Evolutionary conservation across 2,329 filamentous ascomycete genomes (phyloP), one percentile per base, ranked within the genome.

Genomic region (Venturiaceae sp.): DNA sequence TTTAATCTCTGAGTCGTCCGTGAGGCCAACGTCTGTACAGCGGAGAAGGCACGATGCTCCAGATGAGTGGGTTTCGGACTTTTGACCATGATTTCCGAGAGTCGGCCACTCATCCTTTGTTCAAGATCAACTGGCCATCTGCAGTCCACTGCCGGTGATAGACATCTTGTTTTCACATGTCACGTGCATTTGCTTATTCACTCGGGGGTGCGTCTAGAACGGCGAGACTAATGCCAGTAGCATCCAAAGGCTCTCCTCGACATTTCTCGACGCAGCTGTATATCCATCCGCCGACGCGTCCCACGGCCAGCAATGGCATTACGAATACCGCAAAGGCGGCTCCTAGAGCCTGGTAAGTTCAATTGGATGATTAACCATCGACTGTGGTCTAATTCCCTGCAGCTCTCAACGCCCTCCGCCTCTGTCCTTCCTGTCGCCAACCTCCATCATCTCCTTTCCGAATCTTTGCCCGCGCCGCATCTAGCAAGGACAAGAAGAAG

Each of bases 271-370:
- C 9, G 5, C 11, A 46, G 8, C 11, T 13, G 21, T 13, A 46
- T 26, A 2, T 8, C 6, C 13, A 26, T 46, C 21, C 14, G 44
- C 23, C 14, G 3, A 8, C 11, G 14, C n/a, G 2, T 16, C 13
- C 44, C 23, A 30, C 26, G 8, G 55, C 14, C 30, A 32, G 21
- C 55, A n/a, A 57, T 57, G 55, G 7, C 39, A 50, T 34, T 33
- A 19, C 39, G 41, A 44, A 50, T 44, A 50, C n/a, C 39, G 44
- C 44, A 47, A 16, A 47, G 55, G 39, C 26, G 39, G 39, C 34
- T 57, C 39, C 9, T 50, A 34, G 55, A 57, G 44, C 55, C 55
- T 46, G 55, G 55, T 57, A 36, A n/a, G 41, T 50, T 30, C 26
- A n/a, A 56, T 44, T n/a, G 11, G 28, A 23, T n/a, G 32, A 54